A percentile compares a stretch with the other conserved stretches of the same genome.
phyloP scores from a whole-genome alignment of 192 early-diverging fungal species.

The Chytriomyces sp. region DNA sequence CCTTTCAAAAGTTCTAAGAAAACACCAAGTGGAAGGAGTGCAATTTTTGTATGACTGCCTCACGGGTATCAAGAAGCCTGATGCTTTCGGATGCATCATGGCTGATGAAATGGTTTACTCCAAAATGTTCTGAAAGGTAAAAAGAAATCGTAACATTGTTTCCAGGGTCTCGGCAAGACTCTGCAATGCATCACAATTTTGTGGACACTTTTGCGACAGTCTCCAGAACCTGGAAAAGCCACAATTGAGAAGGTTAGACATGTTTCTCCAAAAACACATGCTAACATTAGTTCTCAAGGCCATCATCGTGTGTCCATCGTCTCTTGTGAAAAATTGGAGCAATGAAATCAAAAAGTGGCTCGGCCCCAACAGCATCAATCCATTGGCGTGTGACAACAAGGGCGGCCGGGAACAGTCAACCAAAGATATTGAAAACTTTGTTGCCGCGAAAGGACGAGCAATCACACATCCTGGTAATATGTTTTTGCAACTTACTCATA shows the following conservation, averaged over 20 bases:
- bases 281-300: slow-evolving; percentile 32
- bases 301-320: slow-evolving; percentile 94
- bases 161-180: slow-evolving; percentile 59
- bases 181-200: slow-evolving; percentile 82
- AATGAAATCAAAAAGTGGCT: slow-evolving; percentile 98
- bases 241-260: slow-evolving; percentile 87
- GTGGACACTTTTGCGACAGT: slow-evolving; percentile 97
- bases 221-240: slow-evolving; percentile 81
- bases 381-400: slow-evolving; percentile 88
- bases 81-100: slow-evolving; percentile 96
- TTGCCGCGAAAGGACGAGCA: slow-evolving; percentile 78
- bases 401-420: slow-evolving; percentile 84
- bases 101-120: slow-evolving; percentile 96
- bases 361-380: slow-evolving; percentile 76
- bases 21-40: slow-evolving; percentile 97
- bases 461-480: slow-evolving; percentile 73
- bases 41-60: slow-evolving; percentile 93
- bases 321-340: slow-evolving; percentile 96
- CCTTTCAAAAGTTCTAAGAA: slow-evolving; percentile 80
- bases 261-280: background rate
- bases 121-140: too few species aligned
- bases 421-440: slow-evolving; percentile 77
- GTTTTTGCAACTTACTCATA: background rate
- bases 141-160: background rate
- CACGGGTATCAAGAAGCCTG: slow-evolving; percentile 63